A percentile compares a stretch with the other conserved stretches of the same genome.
Conservation (phyloP, 352 stramenopile species). For the Globisporangium spiculum region DNA sequence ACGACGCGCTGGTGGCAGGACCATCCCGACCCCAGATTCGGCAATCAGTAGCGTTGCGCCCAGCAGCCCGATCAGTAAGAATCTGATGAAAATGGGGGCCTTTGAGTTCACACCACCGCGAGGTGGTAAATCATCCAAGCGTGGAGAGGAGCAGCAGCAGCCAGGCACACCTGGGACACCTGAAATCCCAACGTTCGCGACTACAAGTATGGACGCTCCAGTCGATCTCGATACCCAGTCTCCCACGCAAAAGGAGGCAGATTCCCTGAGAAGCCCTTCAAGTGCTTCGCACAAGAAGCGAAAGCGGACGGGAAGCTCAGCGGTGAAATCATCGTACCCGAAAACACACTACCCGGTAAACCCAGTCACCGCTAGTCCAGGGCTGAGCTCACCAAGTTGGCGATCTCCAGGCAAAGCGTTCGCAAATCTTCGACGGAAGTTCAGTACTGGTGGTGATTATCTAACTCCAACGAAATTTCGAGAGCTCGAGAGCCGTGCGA, state of each 20-base stretch:
- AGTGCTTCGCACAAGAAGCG: slow-evolving; percentile 43
- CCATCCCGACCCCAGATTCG: slow-evolving; percentile 51
- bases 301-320: slow-evolving; percentile 28
- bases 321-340: slow-evolving; percentile 32
- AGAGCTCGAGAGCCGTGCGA: slow-evolving; percentile 23
- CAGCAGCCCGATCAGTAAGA: slow-evolving; percentile 67
- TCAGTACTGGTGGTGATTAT: slow-evolving; percentile 45
- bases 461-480: slow-evolving; percentile 40
- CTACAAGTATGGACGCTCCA: slow-evolving; percentile 27
- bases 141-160: slow-evolving; percentile 24
- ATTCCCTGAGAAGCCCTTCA: slow-evolving; percentile 18
- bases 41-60: slow-evolving; percentile 73
- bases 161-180: slow-evolving; percentile 38
- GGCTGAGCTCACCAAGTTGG: slow-evolving; percentile 15
- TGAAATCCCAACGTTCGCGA: slow-evolving; percentile 59
- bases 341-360: slow-evolving; percentile 47
- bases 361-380: slow-evolving; percentile 22
- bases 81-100: slow-evolving; percentile 78
- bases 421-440: slow-evolving; percentile 64
- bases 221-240: slow-evolving; percentile 21
- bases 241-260: neutral
- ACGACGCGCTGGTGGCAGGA: slow-evolving; percentile 12
- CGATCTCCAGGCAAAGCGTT: slow-evolving; percentile 23
- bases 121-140: slow-evolving; percentile 22
- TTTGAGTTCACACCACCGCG: slow-evolving; percentile 73